A percentile compares a stretch with the other conserved stretches of the same genome.
Evolutionary conservation across 1,139 yeast genomes (phyloP).

Genomic region (Yamadazyma mexicana): DNA sequence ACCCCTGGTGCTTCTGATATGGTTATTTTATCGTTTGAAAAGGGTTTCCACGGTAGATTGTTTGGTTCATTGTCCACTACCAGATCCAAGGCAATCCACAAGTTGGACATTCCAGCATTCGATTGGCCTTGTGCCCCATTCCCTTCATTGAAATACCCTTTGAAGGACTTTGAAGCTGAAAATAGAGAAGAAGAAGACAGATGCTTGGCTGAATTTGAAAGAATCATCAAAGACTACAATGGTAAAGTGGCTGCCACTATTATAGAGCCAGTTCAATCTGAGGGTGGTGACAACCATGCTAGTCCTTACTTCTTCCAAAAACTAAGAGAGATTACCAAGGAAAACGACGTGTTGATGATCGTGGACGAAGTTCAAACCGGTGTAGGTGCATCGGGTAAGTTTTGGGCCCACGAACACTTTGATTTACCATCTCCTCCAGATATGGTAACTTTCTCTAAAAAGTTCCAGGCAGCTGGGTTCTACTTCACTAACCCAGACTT

Average conservation of each 20-base stretch:
- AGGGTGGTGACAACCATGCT: conserved; percentile 88
- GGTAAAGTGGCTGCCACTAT: conserved; percentile 67
- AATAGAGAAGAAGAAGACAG: conserved; percentile 62
- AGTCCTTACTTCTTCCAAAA: conserved; percentile 76
- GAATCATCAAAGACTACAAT: conserved; percentile 46
- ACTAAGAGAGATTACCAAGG: conserved; percentile 66
- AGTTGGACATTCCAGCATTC: conserved; percentile 73
- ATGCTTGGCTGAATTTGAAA: conserved; percentile 59
- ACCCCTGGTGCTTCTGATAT: conserved; percentile 69
- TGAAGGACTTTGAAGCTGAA: conserved; percentile 49
- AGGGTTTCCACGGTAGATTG: conserved; percentile 74
- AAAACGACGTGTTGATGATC: conserved; percentile 67
- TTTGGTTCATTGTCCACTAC: conserved; percentile 75
- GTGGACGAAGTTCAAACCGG: conserved; percentile 89
- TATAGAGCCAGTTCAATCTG: conserved; percentile 81
- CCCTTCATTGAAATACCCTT: conserved; percentile 66
- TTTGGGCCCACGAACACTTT: conserved; percentile 90
- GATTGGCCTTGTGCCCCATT: conserved; percentile 78
- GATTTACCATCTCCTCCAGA: conserved; percentile 72
- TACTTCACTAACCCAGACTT: conserved; percentile 70
- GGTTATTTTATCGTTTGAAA: conserved; percentile 67
- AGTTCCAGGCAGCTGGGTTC: conserved; percentile 86
- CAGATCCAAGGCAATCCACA: conserved; percentile 73
- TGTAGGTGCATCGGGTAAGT: conserved; percentile 79
- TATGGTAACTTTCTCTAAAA: conserved; percentile 80